These are phyloP conservation scores for Bullera alba DNA, from an alignment of 768 basidiomycete species.

Conservation along the genomic window DNA sequence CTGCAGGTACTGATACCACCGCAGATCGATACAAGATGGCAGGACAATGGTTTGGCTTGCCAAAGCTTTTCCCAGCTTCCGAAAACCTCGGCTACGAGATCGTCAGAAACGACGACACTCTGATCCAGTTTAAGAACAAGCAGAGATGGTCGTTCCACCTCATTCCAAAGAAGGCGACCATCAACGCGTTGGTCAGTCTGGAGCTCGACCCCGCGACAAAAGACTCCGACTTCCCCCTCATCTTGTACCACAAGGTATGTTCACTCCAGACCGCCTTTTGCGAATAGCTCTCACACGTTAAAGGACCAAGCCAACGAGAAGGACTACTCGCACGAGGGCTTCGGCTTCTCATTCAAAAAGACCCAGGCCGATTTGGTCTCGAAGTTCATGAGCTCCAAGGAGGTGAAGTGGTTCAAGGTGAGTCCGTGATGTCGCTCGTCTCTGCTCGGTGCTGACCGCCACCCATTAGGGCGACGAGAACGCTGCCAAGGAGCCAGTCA, in stretches of 20 bases:
- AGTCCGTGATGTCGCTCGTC: background rate
- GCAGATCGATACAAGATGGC: slow-evolving; percentile 48
- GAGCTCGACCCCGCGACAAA: slow-evolving; percentile 48
- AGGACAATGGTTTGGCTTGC: slow-evolving; percentile 49
- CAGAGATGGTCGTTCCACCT: slow-evolving; percentile 50
- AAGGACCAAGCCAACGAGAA: slow-evolving; percentile 51
- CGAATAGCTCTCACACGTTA: slow-evolving; percentile 41
- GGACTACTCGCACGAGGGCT: slow-evolving; percentile 49
- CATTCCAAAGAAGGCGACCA: slow-evolving; percentile 47
- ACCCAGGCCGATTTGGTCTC: slow-evolving; percentile 46
- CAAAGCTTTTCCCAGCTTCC: slow-evolving; percentile 47
- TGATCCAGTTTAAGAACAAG: slow-evolving; percentile 51
- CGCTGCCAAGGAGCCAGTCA: slow-evolving; percentile 32
- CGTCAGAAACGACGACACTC: slow-evolving; percentile 45
- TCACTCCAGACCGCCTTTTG: background rate
- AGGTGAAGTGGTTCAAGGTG: slow-evolving; percentile 36
- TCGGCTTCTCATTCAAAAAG: slow-evolving; percentile 50
- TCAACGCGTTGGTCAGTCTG: slow-evolving; percentile 49
- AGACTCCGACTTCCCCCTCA: slow-evolving; percentile 48
- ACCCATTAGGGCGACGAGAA: slow-evolving; percentile 30
- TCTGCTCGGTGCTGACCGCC: background rate
- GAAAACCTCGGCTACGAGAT: slow-evolving; percentile 48
- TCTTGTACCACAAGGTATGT: slow-evolving; percentile 30
- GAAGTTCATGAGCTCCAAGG: slow-evolving; percentile 22
- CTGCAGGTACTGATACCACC: no score